Conservation (phyloP, 768 basidiomycete genomes). For the Cystofilobasidium capitatum region DNA sequence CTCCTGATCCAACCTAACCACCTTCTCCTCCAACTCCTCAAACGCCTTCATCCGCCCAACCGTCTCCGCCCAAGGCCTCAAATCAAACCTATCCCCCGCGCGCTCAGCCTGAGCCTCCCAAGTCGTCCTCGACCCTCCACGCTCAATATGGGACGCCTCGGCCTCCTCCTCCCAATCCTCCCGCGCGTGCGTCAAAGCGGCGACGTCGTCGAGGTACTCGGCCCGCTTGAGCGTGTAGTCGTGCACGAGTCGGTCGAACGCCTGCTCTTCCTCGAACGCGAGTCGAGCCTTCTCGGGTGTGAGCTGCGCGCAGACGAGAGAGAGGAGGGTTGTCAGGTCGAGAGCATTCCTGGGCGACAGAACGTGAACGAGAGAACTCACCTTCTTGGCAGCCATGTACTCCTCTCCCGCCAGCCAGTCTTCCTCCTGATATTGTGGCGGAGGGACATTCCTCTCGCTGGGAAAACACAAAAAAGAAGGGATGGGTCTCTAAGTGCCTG, state of each 20-base stretch:
- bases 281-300: not conserved
- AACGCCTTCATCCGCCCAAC: not conserved
- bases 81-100: not conserved
- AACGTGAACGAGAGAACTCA: not conserved
- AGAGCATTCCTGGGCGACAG: not conserved
- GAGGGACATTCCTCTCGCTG: not conserved
- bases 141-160: not conserved
- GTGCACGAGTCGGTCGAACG: not conserved
- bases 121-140: not conserved
- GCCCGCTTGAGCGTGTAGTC: not conserved
- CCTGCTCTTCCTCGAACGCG: not conserved
- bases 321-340: not conserved
- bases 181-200: not conserved
- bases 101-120: not conserved
- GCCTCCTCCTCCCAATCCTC: not conserved
- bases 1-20: constrained; percentile 30
- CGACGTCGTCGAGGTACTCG: not conserved
- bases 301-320: not conserved
- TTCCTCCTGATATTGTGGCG: not conserved
- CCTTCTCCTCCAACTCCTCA: constrained; percentile 31
- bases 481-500: not conserved
- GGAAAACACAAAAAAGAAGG: not conserved
- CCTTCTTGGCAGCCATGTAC: not conserved
- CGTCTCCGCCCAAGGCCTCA: not conserved
- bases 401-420: not conserved